Evolutionary conservation across 441 rosid genomes (phyloP).

Genomic region (Raphanus hybrid): DNA sequence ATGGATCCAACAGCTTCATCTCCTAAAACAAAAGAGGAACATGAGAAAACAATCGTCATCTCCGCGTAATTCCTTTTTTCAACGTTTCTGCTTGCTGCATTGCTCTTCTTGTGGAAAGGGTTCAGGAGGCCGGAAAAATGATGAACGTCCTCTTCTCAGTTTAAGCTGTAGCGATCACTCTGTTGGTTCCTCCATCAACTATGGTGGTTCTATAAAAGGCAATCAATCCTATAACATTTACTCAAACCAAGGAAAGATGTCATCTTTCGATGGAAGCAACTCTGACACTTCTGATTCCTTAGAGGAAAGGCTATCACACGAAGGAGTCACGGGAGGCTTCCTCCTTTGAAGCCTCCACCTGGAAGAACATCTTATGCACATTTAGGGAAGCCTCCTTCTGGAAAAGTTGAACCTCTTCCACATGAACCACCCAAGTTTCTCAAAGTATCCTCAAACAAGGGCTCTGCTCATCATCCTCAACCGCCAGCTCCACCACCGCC

Average conservation of each 20-base stretch:
- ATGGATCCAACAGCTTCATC: slow-evolving; percentile 24
- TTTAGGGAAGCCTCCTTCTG: slow-evolving; percentile 59
- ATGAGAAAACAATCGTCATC: slow-evolving; percentile 52
- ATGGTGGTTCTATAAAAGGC: slow-evolving; percentile 56
- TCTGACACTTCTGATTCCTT: slow-evolving; percentile 41
- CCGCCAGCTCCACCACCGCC: slow-evolving; percentile 50
- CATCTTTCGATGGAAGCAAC: slow-evolving; percentile 47
- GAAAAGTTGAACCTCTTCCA: slow-evolving; percentile 73
- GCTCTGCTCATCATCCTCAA: slow-evolving; percentile 45
- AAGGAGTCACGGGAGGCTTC: slow-evolving; percentile 49
- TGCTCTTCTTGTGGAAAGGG: slow-evolving; percentile 62
- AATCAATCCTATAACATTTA: too few relatives aligned
- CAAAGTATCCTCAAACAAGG: slow-evolving; percentile 47
- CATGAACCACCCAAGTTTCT: slow-evolving; percentile 77
- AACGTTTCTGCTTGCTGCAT: slow-evolving; percentile 65
- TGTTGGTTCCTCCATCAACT: slow-evolving; percentile 59
- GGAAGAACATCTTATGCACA: slow-evolving; percentile 58
- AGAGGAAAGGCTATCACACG: slow-evolving; percentile 41
- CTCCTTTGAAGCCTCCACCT: slow-evolving; percentile 69
- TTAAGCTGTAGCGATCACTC: slow-evolving; percentile 74
- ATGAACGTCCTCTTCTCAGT: slow-evolving; percentile 90
- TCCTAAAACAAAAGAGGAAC: slow-evolving; percentile 38
- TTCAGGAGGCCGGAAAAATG: slow-evolving; percentile 54
- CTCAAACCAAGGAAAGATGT: slow-evolving; percentile 12
- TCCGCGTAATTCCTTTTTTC: slow-evolving; percentile 54